Evolutionary conservation across 257 asterid species (phyloP).

Genomic region (Capsicum rhomboideum): DNA sequence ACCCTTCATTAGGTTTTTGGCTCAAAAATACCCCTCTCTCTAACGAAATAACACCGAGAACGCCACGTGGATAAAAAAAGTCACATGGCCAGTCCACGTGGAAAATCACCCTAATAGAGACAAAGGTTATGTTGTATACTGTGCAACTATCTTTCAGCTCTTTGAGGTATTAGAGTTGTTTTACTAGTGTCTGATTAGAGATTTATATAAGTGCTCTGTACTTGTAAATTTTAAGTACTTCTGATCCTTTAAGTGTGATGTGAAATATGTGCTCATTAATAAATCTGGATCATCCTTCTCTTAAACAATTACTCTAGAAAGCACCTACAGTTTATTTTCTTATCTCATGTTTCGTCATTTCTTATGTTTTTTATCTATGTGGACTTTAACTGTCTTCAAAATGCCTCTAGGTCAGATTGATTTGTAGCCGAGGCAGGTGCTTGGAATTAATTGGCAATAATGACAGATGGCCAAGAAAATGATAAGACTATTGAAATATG

Average conservation of each 20-base stretch:
- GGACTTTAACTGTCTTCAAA: background rate
- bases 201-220: background rate
- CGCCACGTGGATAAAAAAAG: no score
- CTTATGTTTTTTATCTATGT: background rate
- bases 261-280: background rate
- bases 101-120: no score
- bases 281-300: background rate
- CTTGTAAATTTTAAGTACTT: background rate
- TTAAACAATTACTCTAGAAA: background rate
- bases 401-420: slow-evolving; percentile 2
- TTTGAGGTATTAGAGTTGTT: background rate
- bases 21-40: no score
- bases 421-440: background rate
- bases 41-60: no score
- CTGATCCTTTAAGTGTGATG: background rate
- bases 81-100: no score
- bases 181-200: no score
- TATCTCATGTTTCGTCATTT: background rate
- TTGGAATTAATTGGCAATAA: slow-evolving; percentile 3
- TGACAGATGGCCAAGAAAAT: slow-evolving; percentile 33
- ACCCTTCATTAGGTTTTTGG: no score
- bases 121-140: background rate
- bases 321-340: background rate
- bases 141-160: background rate
- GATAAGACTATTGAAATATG: slow-evolving; percentile 42